Percentiles rank a stretch among this genome's conserved stretches.
These are phyloP conservation scores for Bipolaris victoriae DNA, from an alignment of 2,329 filamentous ascomycete species.

Conservation along the genomic window DNA sequence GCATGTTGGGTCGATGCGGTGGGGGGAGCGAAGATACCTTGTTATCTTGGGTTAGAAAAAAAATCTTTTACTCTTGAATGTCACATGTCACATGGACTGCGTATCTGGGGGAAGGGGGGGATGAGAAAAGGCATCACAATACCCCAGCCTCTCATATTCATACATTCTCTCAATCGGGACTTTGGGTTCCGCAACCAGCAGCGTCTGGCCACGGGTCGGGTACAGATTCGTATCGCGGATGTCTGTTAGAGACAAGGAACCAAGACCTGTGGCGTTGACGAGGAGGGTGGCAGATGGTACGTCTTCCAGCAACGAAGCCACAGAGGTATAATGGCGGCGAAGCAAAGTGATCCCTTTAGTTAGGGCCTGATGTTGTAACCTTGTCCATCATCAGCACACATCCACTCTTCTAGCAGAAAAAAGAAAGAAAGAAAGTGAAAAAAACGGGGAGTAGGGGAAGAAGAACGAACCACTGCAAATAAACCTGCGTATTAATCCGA, in stretches of 20 bases:
- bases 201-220: slow-evolving; percentile 79
- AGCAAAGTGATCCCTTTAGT: slow-evolving; percentile 68
- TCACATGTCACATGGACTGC: too few species aligned
- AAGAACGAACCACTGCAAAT: slow-evolving; percentile 43
- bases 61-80: too few species aligned
- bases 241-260: slow-evolving; percentile 78
- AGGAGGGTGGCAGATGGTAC: slow-evolving; percentile 72
- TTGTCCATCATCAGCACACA: slow-evolving; percentile 6
- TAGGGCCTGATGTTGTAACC: slow-evolving; percentile 68
- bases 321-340: slow-evolving; percentile 61
- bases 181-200: slow-evolving; percentile 67
- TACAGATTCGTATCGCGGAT: slow-evolving; percentile 76
- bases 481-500: slow-evolving; percentile 48
- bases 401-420: too few species aligned
- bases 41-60: not conserved
- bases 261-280: slow-evolving; percentile 84
- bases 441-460: too few species aligned
- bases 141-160: slow-evolving; percentile 24
- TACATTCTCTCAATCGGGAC: slow-evolving; percentile 50
- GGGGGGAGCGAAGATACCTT: slow-evolving; percentile 50
- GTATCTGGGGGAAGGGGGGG: not conserved
- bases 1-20: slow-evolving; percentile 50
- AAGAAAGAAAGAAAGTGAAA: too few species aligned
- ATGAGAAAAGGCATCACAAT: not conserved
- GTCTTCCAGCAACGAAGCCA: slow-evolving; percentile 68